Base-by-base conservation (phyloP, 2,329 filamentous ascomycete genomes). In the Hypoxylon rubiginosum region DNA sequence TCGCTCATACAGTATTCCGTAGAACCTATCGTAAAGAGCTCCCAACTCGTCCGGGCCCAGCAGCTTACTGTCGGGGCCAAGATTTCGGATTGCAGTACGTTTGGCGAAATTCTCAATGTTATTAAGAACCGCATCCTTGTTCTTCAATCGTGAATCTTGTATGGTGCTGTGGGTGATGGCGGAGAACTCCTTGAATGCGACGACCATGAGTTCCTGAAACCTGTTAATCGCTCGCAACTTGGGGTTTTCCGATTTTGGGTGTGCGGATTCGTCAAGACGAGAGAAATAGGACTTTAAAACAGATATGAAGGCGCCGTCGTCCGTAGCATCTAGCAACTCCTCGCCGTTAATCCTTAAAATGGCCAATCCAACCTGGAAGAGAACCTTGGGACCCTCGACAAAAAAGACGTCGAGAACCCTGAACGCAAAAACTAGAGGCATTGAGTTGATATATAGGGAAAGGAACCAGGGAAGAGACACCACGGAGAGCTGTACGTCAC, bases 91-190 rank as follows among this genome's bases (percentile, higher is more conserved):
- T 1, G 95, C 97, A 2, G 96, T 99, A 70, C 96, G 89, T 82
- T 98, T 99, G 56, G 96, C 94, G 76, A 99, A 99, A 73, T 89
- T 97, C 81, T 98, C 96, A 75, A 99, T 98, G 71, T 94, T 97
- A 78, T 94, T 94, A 60, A 99, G 84, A 32, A 99, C 96, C 0
- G 92, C 91, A 75, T 96, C 93, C 80, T 98, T 98, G 80, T 98
- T 97, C 80, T 94, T 97, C 43, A 92, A 85, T 21, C 96, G 90
- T 75, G 97, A 86, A 71, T 98, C 96, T 0, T 91, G 92, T 66
- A 99, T 94, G 54, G 91, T 97, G 75, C 90, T 91, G 76, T 99
- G 95, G 0, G 96, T 99, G 72, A 99, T 97, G 43, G 91, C 93
- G 0, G 95, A 92, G 76, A 99, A 99, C 76, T 99, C 96, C 73